Conservation (phyloP, 371 early-diverging fungal species). For the Syncephalastrum racemosum region DNA sequence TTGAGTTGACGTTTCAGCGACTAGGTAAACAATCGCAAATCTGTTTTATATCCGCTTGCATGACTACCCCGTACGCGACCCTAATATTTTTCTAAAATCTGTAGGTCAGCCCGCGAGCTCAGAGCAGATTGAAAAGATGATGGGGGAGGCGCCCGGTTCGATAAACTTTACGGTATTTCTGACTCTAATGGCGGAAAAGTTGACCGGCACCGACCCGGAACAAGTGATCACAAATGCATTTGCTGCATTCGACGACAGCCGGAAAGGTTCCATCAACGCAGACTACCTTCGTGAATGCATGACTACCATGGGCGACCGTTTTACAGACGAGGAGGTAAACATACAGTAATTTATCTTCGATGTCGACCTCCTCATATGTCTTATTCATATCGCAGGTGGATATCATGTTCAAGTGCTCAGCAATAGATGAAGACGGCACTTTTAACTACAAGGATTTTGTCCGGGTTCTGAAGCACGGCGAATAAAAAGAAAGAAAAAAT, state of each 20-base stretch:
- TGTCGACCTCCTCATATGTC: neutral
- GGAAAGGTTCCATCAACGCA: slow-evolving; percentile 81
- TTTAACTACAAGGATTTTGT: slow-evolving; percentile 94
- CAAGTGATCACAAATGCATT: slow-evolving; percentile 85
- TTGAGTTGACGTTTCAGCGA: slow-evolving; percentile 76
- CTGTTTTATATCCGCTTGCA: no score
- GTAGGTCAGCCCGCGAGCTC: slow-evolving; percentile 80
- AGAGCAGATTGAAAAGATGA: slow-evolving; percentile 89
- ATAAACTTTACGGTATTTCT: slow-evolving; percentile 95
- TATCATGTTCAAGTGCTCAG: slow-evolving; percentile 90
- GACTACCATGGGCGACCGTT: slow-evolving; percentile 89
- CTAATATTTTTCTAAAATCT: neutral
- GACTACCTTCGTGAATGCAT: slow-evolving; percentile 81
- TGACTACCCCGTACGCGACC: no score
- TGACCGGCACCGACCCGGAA: slow-evolving; percentile 88
- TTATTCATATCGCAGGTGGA: slow-evolving; percentile 67
- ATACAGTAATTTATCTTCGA: neutral
- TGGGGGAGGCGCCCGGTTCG: slow-evolving; percentile 81
- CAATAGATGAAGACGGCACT: slow-evolving; percentile 74
- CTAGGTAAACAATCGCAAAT: slow-evolving; percentile 28
- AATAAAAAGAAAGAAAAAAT: slow-evolving; percentile 43
- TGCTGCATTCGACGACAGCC: slow-evolving; percentile 83
- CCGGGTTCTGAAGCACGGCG: slow-evolving; percentile 91
- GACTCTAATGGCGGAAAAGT: slow-evolving; percentile 92
- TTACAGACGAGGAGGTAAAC: slow-evolving; percentile 86